Conservation (phyloP, 192 early-diverging fungal genomes). For the Cladochytrium replicatum region DNA sequence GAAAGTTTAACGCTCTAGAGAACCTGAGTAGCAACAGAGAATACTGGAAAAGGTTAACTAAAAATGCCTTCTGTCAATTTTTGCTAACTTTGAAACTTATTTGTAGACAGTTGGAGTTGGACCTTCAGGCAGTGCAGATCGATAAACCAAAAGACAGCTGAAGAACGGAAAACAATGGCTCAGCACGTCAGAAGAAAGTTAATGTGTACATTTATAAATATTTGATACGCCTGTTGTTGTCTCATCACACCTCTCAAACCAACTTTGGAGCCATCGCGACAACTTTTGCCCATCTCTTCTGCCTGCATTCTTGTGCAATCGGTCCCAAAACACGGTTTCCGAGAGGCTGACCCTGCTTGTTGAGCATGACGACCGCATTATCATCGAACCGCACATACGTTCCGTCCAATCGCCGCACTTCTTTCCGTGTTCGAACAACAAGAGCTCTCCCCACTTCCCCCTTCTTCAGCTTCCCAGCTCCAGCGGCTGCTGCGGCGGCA, state of each 20-base stretch:
- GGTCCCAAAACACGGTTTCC: slow-evolving; percentile 89
- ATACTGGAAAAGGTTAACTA: slow-evolving; percentile 30
- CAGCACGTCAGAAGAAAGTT: not conserved
- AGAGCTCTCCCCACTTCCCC: slow-evolving; percentile 88
- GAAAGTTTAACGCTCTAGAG: slow-evolving; percentile 13
- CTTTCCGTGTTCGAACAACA: slow-evolving; percentile 82
- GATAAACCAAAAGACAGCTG: not conserved
- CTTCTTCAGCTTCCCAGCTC: slow-evolving; percentile 67
- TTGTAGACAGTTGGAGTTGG: no score
- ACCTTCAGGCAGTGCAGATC: not conserved
- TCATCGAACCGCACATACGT: slow-evolving; percentile 90
- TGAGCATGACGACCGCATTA: slow-evolving; percentile 91
- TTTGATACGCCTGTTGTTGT: no score
- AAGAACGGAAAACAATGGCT: not conserved
- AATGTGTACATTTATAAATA: not conserved
- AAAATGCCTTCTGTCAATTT: no score
- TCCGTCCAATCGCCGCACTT: slow-evolving; percentile 81
- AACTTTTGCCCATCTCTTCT: slow-evolving; percentile 95
- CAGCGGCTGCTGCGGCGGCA: slow-evolving; percentile 20
- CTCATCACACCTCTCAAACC: slow-evolving; percentile 40
- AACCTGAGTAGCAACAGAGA: slow-evolving; percentile 17
- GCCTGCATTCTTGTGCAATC: slow-evolving; percentile 77
- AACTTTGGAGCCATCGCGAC: slow-evolving; percentile 86
- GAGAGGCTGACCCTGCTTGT: slow-evolving; percentile 86
- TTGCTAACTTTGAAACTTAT: no score